Base-by-base conservation (phyloP, 306 rosid species). In the Quercus engelmannii region DNA sequence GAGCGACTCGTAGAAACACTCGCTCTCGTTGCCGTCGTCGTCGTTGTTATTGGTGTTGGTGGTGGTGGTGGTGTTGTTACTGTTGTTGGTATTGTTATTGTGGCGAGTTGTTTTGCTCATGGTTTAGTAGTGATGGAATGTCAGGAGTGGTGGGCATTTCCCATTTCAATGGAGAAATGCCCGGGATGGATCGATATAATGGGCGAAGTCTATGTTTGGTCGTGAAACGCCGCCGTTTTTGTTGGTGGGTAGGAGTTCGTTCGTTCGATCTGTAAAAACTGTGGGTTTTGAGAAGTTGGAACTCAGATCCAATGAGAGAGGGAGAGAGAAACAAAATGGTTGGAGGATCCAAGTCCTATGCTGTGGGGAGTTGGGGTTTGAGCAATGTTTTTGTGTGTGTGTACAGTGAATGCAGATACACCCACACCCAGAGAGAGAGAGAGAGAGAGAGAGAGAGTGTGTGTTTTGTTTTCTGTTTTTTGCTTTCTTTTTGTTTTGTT, bases 1-100 rank as follows among this genome's bases (percentile, higher is more conserved):
- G 72, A 88, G 87, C 35, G 99, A 90, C 82, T 95, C 99, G 93
- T 90, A 91, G 85, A 93, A 95, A 83, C 88, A 83, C 76, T 91
- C 92, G 74, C 74, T 86, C 62, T 92, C 89, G 79, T 86, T 88
- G 61, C 84, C 88, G 71, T 79, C 85, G 74, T 79, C 87, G 74
- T 79, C 85, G 52, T 92, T 85, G 83, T 85, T 17, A 25, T 91
- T 91, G 76, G 74, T 86, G 35, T 92, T 86, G 83, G 80, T 86
- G 56, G 85, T 89, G 57, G 81, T 88, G 70, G 87, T 83, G 69
- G 74, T 86, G 43, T 90, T 91, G 76, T 78, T 86, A 52, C 90
- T 86, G 83, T 76, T 89, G 61, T 86, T 88, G 70, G 89, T 88
- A 54, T 80, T 83, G 69, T 79, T 86, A 56, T 90, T 86, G 81